Percentiles rank a stretch among this genome's conserved stretches.
phyloP scores from a whole-genome alignment of 1,284 basidiomycete species.

The Ustilago loliicola region DNA sequence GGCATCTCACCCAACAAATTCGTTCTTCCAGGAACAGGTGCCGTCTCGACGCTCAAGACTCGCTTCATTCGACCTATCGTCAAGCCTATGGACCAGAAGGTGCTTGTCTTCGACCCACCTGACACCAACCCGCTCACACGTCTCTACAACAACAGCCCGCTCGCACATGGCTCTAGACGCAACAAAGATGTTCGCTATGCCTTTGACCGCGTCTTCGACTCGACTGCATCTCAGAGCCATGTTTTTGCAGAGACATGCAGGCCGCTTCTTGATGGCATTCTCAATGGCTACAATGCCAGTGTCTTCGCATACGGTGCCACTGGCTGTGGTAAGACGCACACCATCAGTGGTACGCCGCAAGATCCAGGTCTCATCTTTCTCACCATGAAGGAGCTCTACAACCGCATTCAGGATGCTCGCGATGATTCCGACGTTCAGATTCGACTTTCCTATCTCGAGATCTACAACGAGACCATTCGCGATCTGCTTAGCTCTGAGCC shows the following conservation, averaged over 20 bases:
- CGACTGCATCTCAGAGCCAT: slow-evolving; percentile 57
- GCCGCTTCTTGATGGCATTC: slow-evolving; percentile 64
- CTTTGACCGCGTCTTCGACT: slow-evolving; percentile 68
- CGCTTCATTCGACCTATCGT: slow-evolving; percentile 67
- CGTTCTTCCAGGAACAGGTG: slow-evolving; percentile 23
- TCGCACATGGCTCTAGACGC: slow-evolving; percentile 43
- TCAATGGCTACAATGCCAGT: slow-evolving; percentile 69
- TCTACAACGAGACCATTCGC: slow-evolving; percentile 70
- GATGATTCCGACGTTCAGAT: slow-evolving; percentile 66
- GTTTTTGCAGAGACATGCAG: slow-evolving; percentile 67
- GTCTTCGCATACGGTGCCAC: slow-evolving; percentile 70
- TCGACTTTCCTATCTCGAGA: slow-evolving; percentile 69
- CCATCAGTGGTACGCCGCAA: slow-evolving; percentile 65
- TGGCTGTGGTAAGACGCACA: slow-evolving; percentile 70
- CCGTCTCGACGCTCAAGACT: slow-evolving; percentile 33
- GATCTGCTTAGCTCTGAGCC: slow-evolving; percentile 66
- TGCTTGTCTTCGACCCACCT: slow-evolving; percentile 69
- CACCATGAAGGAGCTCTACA: slow-evolving; percentile 69
- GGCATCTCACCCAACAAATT: slow-evolving; percentile 58
- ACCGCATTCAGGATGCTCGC: slow-evolving; percentile 60
- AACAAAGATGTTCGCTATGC: slow-evolving; percentile 67
- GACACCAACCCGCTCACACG: slow-evolving; percentile 60
- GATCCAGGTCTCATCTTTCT: slow-evolving; percentile 70
- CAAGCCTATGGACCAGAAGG: slow-evolving; percentile 66
- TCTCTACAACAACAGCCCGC: slow-evolving; percentile 39